Conservation (phyloP, 2,329 filamentous ascomycete species). For the Ascochyta lentis region DNA sequence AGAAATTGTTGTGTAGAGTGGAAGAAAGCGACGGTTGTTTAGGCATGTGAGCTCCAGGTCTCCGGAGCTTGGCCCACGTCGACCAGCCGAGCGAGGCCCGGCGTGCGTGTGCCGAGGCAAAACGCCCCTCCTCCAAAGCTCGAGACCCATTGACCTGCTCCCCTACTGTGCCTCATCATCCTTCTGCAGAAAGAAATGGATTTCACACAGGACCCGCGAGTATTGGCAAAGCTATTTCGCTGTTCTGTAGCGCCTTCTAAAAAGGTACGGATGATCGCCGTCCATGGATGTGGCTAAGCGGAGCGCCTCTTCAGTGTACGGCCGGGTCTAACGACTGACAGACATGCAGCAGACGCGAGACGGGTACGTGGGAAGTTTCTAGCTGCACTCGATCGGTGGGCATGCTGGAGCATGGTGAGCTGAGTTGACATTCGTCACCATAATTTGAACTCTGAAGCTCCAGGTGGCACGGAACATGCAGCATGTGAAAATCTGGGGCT, state of each 20-base stretch:
- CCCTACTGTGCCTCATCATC: constrained; percentile 1
- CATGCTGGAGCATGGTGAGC: neutral
- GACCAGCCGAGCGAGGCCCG: constrained; percentile 30
- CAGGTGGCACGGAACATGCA: neutral
- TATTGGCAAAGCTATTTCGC: neutral
- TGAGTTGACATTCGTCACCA: neutral
- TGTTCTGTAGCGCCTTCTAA: neutral
- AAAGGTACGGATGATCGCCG: neutral
- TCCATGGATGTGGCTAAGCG: constrained; percentile 1
- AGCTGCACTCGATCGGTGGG: neutral
- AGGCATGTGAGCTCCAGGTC: constrained; percentile 39
- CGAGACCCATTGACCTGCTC: constrained; percentile 2
- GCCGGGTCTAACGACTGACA: neutral
- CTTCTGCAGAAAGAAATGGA: neutral
- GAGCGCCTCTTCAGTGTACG: constrained; percentile 1
- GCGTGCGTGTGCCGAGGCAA: constrained; percentile 31
- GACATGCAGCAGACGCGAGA: neutral
- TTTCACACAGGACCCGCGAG: neutral
- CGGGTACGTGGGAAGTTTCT: constrained; percentile 3
- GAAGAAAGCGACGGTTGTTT: constrained; percentile 25
- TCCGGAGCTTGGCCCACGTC: constrained; percentile 37
- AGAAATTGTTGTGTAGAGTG: constrained; percentile 16
- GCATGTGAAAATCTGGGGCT: constrained; percentile 25
- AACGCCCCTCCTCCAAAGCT: constrained; percentile 13
- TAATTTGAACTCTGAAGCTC: neutral